Base-by-base conservation (phyloP, 176 grass and related monocot genomes). In the Avena insularis region DNA sequence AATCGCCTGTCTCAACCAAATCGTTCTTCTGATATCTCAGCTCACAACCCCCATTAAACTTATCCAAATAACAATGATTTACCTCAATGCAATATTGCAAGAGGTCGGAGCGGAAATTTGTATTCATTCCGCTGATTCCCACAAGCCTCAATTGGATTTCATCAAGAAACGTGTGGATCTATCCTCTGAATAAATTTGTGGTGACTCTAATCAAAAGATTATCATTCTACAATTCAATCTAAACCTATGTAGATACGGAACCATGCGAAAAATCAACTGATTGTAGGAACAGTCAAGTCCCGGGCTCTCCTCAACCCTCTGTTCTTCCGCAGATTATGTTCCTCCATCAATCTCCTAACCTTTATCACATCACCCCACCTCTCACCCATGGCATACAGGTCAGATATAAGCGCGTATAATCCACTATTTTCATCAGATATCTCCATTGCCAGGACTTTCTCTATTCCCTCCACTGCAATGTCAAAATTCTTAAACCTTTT, bases 401-500 rank as follows among this genome's bases (percentile, higher is more conserved):
- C 90, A 4, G 75, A 90, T 45, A 92, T 86, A 31, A 94, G 80
- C 9, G 76, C 66, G 53, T 92, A 92, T 16, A 92, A 72, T 77
- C 90, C 88, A 29, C 16, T 15, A 4, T 86, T 85, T 54, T 95
- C 88, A 81, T 88, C 74, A 29, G 88, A 85, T 64, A 95, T 84
- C 65, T 77, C 85, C 85, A 90, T 88, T 33, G 51, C 45, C 78
- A 94, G 71, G 13, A 87, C 85, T 85, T 88, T 90, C 88, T 92
- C 85, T 1, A 95, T 53, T 68, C 83, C 90, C 79, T 88, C 57
- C 36, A 67, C 8, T 14, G 93, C 90, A 53, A 92, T 88, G 60
- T 90, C 55, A 81, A 94, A 86, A 72, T 94, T 92, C 83, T 88
- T 92, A 6, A 81, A 57, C 66, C 71, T 86, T 88, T 82, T 90